Percentiles rank a stretch among this genome's conserved stretches.
Evolutionary conservation across 164 flowering plant genomes (phyloP).

Genomic region (Macadamia integrifolia): DNA sequence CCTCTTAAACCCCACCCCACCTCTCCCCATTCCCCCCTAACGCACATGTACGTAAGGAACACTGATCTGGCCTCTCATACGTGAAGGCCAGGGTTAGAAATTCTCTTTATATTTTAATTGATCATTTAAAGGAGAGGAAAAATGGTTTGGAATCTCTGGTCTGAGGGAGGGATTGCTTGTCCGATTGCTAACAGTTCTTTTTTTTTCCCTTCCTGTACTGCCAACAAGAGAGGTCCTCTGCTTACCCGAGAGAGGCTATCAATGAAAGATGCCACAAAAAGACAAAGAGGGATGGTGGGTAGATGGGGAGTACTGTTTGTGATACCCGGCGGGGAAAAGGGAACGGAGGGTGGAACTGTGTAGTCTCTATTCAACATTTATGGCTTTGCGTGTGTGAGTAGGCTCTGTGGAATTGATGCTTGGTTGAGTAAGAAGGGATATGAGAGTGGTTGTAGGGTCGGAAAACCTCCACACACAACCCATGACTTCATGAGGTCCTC

Average conservation of each 20-base stretch:
- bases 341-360: background rate
- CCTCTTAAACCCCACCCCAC: too few relatives aligned
- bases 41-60: too few relatives aligned
- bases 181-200: background rate
- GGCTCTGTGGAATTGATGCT: background rate
- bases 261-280: constrained; percentile 29
- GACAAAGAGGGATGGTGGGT: constrained; percentile 28
- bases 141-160: too few relatives aligned
- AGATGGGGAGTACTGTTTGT: constrained; percentile 3
- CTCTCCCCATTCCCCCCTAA: too few relatives aligned
- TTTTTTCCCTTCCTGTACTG: constrained; percentile 2
- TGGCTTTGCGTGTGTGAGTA: constrained; percentile 45
- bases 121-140: background rate
- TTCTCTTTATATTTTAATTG: too few relatives aligned
- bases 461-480: too few relatives aligned
- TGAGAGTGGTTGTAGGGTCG: too few relatives aligned
- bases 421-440: too few relatives aligned
- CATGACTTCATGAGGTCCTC: too few relatives aligned
- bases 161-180: too few relatives aligned
- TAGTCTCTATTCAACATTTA: constrained; percentile 37
- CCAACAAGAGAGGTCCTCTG: constrained; percentile 11
- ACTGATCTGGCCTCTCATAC: too few relatives aligned
- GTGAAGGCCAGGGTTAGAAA: too few relatives aligned
- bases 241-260: constrained; percentile 10
- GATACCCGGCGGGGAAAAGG: background rate